phyloP scores from a whole-genome alignment of 257 asterid species.

The Solanum acaule region DNA sequence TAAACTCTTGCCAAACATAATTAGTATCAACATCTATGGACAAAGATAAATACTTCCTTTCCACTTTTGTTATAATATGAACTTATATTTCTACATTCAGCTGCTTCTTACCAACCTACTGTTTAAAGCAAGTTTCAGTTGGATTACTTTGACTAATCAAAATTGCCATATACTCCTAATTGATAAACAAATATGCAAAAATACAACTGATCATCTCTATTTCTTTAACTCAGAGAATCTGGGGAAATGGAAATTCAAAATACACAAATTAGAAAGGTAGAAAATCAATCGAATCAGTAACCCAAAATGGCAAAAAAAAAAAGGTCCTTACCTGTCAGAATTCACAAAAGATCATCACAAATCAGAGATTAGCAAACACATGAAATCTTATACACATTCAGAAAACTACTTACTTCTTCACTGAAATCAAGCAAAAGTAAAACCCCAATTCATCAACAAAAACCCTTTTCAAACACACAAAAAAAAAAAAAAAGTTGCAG shows the following conservation, averaged over 20 bases:
- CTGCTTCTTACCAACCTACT: not conserved
- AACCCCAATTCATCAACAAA: not conserved
- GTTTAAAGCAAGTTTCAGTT: not conserved
- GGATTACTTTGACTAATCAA: not conserved
- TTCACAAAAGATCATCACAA: not conserved
- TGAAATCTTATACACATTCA: not conserved
- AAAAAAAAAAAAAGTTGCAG: not conserved
- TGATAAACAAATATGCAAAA: not conserved
- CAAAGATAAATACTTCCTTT: not conserved
- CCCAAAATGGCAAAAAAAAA: not conserved
- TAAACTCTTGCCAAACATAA: not conserved
- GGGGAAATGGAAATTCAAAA: not conserved
- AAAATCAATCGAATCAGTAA: not conserved
- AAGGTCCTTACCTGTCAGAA: not conserved
- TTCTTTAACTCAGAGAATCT: not conserved
- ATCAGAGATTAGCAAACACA: not conserved
- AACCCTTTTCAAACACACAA: not conserved
- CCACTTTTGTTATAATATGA: not conserved
- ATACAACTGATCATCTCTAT: not conserved
- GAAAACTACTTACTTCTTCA: not conserved
- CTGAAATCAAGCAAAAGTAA: not conserved
- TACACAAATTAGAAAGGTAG: not conserved
- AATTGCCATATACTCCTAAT: not conserved
- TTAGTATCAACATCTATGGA: not conserved
- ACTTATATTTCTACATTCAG: not conserved